Evolutionary conservation across 345 rosid species (phyloP).

Genomic region (Linum usitatissimum): DNA sequence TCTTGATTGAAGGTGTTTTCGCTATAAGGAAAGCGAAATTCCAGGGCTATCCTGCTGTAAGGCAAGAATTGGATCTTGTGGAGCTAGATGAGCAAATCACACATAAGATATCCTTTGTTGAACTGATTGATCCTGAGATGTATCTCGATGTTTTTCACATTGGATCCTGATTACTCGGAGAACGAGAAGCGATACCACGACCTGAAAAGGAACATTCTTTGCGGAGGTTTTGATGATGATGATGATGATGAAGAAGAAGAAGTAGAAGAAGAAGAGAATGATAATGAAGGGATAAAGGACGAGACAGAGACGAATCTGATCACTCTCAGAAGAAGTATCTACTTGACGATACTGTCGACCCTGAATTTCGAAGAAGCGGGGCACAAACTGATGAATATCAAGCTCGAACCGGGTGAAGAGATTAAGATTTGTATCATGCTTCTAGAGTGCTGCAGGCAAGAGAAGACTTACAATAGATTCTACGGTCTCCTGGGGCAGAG

Average conservation of each 20-base stretch:
- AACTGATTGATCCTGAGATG: conserved; percentile 3
- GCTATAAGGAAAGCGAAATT: background rate
- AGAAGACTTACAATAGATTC: background rate
- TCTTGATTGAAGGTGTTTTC: conserved; percentile 11
- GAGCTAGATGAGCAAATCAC: background rate
- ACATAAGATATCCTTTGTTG: background rate
- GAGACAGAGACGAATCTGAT: conserved; percentile 96
- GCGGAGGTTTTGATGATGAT: conserved; percentile 42
- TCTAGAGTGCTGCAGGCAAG: background rate
- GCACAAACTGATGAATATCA: background rate
- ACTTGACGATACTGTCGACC: conserved; percentile 90
- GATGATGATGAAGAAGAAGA: conserved; percentile 36
- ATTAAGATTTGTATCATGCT: background rate
- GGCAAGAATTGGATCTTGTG: background rate
- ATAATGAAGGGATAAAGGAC: conserved; percentile 61
- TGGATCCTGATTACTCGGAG: background rate
- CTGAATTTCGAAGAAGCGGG: conserved; percentile 94
- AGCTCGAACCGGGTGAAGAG: background rate
- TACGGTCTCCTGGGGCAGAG: background rate
- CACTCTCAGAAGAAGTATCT: conserved; percentile 89
- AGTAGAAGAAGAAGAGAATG: conserved; percentile 57
- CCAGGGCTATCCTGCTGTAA: background rate
- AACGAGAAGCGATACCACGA: conserved; percentile 38
- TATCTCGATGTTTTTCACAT: conserved; percentile 58
- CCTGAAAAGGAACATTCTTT: conserved; percentile 71